A percentile compares a stretch with the other conserved stretches of the same genome.
Evolutionary conservation across 1,284 basidiomycete genomes (phyloP).

Genomic region (Trichosporon sp.): DNA sequence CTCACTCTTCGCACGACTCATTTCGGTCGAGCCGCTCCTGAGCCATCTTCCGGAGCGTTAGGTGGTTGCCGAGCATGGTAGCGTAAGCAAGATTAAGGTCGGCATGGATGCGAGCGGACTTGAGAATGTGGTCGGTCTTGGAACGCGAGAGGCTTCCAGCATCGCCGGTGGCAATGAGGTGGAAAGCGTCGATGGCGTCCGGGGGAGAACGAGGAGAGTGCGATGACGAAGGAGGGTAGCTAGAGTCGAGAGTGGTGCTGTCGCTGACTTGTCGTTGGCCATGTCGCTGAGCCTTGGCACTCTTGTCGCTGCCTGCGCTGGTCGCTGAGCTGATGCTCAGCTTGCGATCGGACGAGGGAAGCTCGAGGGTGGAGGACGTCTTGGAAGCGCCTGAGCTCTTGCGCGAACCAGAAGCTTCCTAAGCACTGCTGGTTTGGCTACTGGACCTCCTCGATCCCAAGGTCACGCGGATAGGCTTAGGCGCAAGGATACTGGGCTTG

Average conservation of each 20-base stretch:
- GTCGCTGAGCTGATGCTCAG: background rate
- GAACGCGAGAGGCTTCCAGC: background rate
- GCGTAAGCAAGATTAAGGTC: slow-evolving; percentile 2
- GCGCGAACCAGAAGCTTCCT: background rate
- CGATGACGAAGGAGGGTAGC: background rate
- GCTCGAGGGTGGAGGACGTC: background rate
- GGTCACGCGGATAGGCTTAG: background rate
- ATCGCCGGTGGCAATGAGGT: background rate
- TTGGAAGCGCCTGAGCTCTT: background rate
- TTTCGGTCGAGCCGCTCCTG: background rate
- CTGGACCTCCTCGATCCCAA: background rate
- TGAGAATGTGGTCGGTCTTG: slow-evolving; percentile 2
- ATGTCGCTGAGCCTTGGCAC: background rate
- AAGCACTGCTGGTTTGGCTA: background rate
- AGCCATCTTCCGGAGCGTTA: background rate
- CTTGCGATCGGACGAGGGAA: background rate
- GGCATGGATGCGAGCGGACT: background rate
- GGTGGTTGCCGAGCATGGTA: background rate
- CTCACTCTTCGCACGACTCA: slow-evolving; percentile 1
- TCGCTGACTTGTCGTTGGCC: background rate
- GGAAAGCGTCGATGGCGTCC: background rate
- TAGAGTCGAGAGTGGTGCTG: background rate
- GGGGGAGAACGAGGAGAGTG: background rate
- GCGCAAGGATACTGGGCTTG: background rate
- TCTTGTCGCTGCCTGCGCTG: background rate